Evolutionary conservation across 805 yeast genomes (phyloP), one percentile per base, ranked within the genome.

Genomic region (Cyberlindnera xishuangbannaensis): DNA sequence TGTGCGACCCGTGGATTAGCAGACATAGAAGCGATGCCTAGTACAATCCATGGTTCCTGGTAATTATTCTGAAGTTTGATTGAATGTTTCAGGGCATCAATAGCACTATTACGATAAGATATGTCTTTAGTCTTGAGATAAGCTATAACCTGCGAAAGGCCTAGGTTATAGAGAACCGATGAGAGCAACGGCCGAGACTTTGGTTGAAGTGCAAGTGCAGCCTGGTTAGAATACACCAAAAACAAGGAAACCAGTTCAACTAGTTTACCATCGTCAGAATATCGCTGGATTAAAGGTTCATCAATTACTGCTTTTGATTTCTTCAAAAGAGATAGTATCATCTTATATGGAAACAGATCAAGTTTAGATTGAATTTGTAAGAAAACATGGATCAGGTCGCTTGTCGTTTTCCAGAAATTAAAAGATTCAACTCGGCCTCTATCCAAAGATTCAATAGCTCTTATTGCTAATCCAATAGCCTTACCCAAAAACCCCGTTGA

Each of bases 1-100:
- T 92, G 99, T 0, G 97, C 67, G 6, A 85, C 82, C 30, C 72
- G 69, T 0, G 90, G 78, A 43, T 76, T 82, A 4, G 65, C 57
- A 4, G 74, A 60, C 34, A 78, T 67, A 7, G 85, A 73, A 0
- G 87, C 82, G 36, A 81, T 70, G 11, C 97, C 98, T 18, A 90
- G 64, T 0, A 83, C 79, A 33, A 74, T 65, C 99, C 99, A 92
- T 37, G 76, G 76, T 14, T 71, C 76, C 2, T 81, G 64, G 41
- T 81, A 83, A 37, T 69, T 72, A 5, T 79, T 69, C 54, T 90
- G 96, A 7, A 76, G 59, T 36, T 71, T 76, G 34, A 88, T 76
- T 0, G 95, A 80, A 27, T 66, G 70, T 45, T 83, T 83, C 42
- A 83, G 62, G 5, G 68, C 57, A 14, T 54, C 62, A 11, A 84